Conservation (phyloP, 768 basidiomycete species). For the Xerocomellus chrysenteron region DNA sequence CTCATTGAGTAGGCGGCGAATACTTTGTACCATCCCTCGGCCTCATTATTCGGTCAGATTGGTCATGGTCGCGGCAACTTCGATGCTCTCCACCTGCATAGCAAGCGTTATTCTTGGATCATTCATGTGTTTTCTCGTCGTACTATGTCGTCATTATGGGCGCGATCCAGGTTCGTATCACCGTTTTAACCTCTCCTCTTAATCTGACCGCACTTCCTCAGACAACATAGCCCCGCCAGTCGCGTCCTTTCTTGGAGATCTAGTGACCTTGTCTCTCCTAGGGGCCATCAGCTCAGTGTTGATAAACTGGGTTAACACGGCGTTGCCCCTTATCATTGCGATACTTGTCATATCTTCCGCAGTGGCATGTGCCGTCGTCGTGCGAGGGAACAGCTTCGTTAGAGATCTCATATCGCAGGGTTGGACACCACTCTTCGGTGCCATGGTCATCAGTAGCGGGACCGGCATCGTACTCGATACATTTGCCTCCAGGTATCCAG, state of each 20-base stretch:
- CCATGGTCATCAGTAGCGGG: constrained; percentile 83
- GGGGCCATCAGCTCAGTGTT: constrained; percentile 73
- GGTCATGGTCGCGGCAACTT: constrained; percentile 70
- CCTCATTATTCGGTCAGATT: constrained; percentile 48
- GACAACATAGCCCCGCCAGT: constrained; percentile 97
- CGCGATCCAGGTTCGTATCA: constrained; percentile 74
- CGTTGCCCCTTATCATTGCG: constrained; percentile 57
- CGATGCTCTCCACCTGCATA: constrained; percentile 78
- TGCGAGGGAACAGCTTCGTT: constrained; percentile 66
- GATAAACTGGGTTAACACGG: constrained; percentile 62
- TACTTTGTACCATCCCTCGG: not conserved
- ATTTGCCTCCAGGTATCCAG: constrained; percentile 84
- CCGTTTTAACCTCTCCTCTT: not conserved
- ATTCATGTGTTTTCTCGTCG: constrained; percentile 86
- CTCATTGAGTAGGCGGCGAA: constrained; percentile 36
- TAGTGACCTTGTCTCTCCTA: constrained; percentile 84
- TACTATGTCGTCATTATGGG: constrained; percentile 70
- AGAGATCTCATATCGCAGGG: constrained; percentile 75
- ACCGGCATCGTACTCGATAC: constrained; percentile 91
- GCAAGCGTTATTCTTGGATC: constrained; percentile 81
- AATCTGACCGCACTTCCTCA: constrained; percentile 26
- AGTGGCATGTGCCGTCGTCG: constrained; percentile 52
- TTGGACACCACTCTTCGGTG: constrained; percentile 89
- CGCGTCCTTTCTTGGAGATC: constrained; percentile 89
- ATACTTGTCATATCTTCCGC: constrained; percentile 49